Percentiles rank a stretch among this genome's conserved stretches.
phyloP scores from a whole-genome alignment of 441 rosid genomes.

The Biscutella laevigata region DNA sequence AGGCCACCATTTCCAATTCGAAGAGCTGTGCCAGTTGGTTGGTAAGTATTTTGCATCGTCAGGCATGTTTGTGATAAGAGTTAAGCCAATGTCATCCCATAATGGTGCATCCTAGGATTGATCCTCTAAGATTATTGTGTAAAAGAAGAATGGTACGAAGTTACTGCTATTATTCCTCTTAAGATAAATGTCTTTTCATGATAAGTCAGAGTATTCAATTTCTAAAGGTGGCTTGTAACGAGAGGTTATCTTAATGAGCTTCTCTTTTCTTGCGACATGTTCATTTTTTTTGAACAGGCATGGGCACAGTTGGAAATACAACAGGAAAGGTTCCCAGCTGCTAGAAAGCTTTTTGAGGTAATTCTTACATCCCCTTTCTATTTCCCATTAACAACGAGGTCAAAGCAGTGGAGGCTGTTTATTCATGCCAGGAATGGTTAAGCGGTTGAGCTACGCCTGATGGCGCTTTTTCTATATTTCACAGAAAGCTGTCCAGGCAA shows the following conservation, averaged over 20 bases:
- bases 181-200: neutral
- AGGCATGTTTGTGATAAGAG: neutral
- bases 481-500: conserved; percentile 86
- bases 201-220: neutral
- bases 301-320: conserved; percentile 94
- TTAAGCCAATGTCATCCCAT: neutral
- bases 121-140: neutral
- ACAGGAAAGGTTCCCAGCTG: conserved; percentile 62
- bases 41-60: conserved; percentile 45
- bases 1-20: conserved; percentile 77
- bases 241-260: conserved; percentile 3
- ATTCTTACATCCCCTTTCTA: conserved; percentile 5
- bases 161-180: neutral
- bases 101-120: neutral
- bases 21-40: conserved; percentile 98
- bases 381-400: neutral
- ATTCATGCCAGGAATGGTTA: neutral
- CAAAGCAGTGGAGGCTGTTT: conserved; percentile 2
- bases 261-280: conserved; percentile 13
- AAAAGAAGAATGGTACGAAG: neutral
- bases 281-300: conserved; percentile 43
- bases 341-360: conserved; percentile 83
- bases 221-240: neutral
- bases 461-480: neutral
- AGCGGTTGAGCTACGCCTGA: neutral